A percentile compares a stretch with the other conserved stretches of the same genome.
Conservation (phyloP, 179 eudicot species). For the Camellia oleifera region DNA sequence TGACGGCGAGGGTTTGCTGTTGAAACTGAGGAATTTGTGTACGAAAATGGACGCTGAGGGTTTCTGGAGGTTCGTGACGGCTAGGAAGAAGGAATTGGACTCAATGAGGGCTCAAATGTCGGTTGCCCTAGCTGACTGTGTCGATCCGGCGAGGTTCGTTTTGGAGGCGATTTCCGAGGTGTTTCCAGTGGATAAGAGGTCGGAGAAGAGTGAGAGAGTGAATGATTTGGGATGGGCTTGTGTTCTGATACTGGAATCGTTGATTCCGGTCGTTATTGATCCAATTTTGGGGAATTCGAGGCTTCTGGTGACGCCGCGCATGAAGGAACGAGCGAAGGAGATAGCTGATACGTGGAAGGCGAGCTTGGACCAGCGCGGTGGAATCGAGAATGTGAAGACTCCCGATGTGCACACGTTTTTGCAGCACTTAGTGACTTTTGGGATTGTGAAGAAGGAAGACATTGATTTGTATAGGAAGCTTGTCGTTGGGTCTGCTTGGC, state of each 20-base stretch:
- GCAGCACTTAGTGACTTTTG: conserved; percentile 93
- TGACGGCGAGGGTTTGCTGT: conserved; percentile 50
- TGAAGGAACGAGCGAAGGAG: conserved; percentile 60
- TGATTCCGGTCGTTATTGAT: conserved; percentile 77
- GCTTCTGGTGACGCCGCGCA: conserved; percentile 71
- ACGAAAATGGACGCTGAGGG: conserved; percentile 56
- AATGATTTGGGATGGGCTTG: conserved; percentile 94
- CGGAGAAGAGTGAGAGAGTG: conserved; percentile 40
- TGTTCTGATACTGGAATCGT: conserved; percentile 69
- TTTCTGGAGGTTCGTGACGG: conserved; percentile 68
- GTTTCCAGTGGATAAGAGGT: conserved; percentile 78
- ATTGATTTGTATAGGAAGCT: conserved; percentile 78
- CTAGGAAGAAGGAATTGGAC: conserved; percentile 79
- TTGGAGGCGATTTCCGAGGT: conserved; percentile 85
- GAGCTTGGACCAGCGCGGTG: conserved; percentile 87
- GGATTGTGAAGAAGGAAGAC: conserved; percentile 79
- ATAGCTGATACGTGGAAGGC: conserved; percentile 88
- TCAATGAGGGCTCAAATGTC: conserved; percentile 56
- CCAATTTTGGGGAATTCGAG: conserved; percentile 72
- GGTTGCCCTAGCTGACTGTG: conserved; percentile 49
- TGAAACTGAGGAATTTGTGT: conserved; percentile 52
- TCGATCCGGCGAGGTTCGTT: conserved; percentile 82
- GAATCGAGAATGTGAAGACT: conserved; percentile 83
- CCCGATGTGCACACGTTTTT: conserved; percentile 92
- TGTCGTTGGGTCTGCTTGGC: conserved; percentile 90